phyloP scores from a whole-genome alignment of 1,284 basidiomycete species.

The Entoloma clypeatum region DNA sequence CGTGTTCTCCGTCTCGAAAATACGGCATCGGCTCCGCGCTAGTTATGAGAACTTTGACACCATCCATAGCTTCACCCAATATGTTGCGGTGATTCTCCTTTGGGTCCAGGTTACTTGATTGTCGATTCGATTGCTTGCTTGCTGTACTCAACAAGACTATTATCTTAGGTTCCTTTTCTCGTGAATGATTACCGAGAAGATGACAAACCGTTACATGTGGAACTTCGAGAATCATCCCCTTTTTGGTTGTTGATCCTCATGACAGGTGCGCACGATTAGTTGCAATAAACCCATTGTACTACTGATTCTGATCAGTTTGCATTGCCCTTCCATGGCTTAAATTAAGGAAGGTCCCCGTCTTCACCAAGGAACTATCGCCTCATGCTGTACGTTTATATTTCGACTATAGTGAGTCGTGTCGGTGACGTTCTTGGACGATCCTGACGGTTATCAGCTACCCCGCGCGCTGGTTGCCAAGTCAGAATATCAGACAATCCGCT shows the following conservation, averaged over 20 bases:
- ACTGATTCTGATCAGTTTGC: slow-evolving; percentile 29
- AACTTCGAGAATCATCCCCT: slow-evolving; percentile 42
- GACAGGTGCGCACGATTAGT: slow-evolving; percentile 30
- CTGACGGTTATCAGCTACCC: slow-evolving; percentile 36
- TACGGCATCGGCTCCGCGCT: too few species aligned
- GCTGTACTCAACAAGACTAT: background rate
- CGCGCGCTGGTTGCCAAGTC: slow-evolving; percentile 51
- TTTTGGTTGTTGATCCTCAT: slow-evolving; percentile 55
- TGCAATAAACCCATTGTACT: background rate
- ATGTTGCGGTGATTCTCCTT: slow-evolving; percentile 46
- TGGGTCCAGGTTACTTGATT: slow-evolving; percentile 55
- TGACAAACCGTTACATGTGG: slow-evolving; percentile 37
- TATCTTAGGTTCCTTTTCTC: slow-evolving; percentile 42
- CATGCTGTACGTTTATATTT: slow-evolving; percentile 58
- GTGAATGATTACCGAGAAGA: slow-evolving; percentile 48
- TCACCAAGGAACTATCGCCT: slow-evolving; percentile 48
- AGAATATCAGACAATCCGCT: slow-evolving; percentile 52
- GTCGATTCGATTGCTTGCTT: slow-evolving; percentile 1
- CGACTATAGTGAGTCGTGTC: slow-evolving; percentile 41
- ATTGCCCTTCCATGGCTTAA: slow-evolving; percentile 53
- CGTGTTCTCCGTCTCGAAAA: too few species aligned
- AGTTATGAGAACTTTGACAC: too few species aligned
- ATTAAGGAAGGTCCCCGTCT: slow-evolving; percentile 51
- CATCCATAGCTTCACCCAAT: too few species aligned
- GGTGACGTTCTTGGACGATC: slow-evolving; percentile 9